Evolutionary conservation across 345 rosid genomes (phyloP).

Genomic region (Pistacia vera): DNA sequence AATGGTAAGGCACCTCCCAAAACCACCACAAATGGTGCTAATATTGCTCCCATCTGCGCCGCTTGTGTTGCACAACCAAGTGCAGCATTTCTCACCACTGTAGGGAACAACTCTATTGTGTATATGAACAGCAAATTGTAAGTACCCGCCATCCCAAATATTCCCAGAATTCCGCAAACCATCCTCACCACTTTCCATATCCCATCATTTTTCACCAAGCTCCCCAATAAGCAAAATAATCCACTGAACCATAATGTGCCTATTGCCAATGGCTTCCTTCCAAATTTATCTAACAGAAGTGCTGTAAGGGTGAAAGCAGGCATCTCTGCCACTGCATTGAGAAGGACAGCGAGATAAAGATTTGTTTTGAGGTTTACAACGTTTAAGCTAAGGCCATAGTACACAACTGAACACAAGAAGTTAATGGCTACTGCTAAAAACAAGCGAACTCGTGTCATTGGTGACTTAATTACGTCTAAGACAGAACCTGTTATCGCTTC

Average conservation of each 20-base stretch:
- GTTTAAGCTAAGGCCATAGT: slow-evolving; percentile 91
- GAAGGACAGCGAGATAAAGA: slow-evolving; percentile 69
- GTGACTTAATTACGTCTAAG: slow-evolving; percentile 64
- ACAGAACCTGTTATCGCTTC: slow-evolving; percentile 58
- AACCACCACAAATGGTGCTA: slow-evolving; percentile 87
- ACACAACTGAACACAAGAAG: slow-evolving; percentile 73
- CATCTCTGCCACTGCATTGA: slow-evolving; percentile 83
- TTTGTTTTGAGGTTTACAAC: slow-evolving; percentile 89
- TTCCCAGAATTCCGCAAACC: slow-evolving; percentile 78
- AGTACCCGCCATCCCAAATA: slow-evolving; percentile 88
- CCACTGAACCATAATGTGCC: slow-evolving; percentile 88
- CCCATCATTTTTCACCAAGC: slow-evolving; percentile 41
- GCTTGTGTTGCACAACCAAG: slow-evolving; percentile 86
- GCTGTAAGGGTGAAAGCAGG: slow-evolving; percentile 86
- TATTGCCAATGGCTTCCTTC: slow-evolving; percentile 79
- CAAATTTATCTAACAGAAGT: slow-evolving; percentile 58
- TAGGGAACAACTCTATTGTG: slow-evolving; percentile 83
- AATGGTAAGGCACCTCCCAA: slow-evolving; percentile 73
- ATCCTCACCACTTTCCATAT: slow-evolving; percentile 66
- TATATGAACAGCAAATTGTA: slow-evolving; percentile 85
- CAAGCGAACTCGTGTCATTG: slow-evolving; percentile 62
- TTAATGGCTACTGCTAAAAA: slow-evolving; percentile 57
- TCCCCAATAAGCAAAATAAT: slow-evolving; percentile 61
- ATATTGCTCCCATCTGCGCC: slow-evolving; percentile 83
- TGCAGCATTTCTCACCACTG: slow-evolving; percentile 90